Base-by-base conservation (phyloP, 495 filamentous ascomycete species). In the Cryomyces minteri region DNA sequence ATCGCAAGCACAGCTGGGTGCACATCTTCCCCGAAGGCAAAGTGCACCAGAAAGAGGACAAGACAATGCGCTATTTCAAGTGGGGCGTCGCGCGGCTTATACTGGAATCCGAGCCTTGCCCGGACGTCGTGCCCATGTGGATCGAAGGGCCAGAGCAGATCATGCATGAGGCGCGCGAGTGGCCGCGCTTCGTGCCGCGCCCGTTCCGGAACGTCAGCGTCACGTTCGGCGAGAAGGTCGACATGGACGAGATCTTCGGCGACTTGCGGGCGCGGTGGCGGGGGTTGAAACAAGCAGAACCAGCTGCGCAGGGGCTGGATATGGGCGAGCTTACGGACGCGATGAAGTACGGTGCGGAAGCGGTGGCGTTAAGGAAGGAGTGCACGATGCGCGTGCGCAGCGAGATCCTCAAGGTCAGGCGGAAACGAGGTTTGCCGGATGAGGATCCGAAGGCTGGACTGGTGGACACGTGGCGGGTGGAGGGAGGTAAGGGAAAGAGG, bases 1-100 rank as follows among this genome's bases (percentile, higher is more conserved):
- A 41, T n/a, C 67, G 73, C 43, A 65, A 68, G 31, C 67, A 82
- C 61, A 69, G 70, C 36, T 95, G 88, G 90, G 65, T 96, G 3
- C 90, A 98, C 62, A 80, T 96, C 39, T 98, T 95, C 63, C 90
- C 90, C 33, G 90, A 98, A 61, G 90, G 86, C 10, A 80, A 79
- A 51, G 82, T 94, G 25, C 88, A 96, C 62, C 90, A 98, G 65
- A 76, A 87, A 46, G 75, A 81, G 4, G 60, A 69, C 31, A 76
- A 78, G 50, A 74, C 76, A 33, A 80, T 95, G 73, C 81, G 88
- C 8, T 98, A 98, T 65, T 94, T 94, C 73, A 93, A 90, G 61
- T 98, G 90, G 90, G 90, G 90, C 5, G 66, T 95, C 5, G 80
- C 88, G 4, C 74, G 90, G 1, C 65, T 94, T 34, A 88, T 98